phyloP scores from a whole-genome alignment of 2,329 filamentous ascomycete species.

The Epichloe amarillans region DNA sequence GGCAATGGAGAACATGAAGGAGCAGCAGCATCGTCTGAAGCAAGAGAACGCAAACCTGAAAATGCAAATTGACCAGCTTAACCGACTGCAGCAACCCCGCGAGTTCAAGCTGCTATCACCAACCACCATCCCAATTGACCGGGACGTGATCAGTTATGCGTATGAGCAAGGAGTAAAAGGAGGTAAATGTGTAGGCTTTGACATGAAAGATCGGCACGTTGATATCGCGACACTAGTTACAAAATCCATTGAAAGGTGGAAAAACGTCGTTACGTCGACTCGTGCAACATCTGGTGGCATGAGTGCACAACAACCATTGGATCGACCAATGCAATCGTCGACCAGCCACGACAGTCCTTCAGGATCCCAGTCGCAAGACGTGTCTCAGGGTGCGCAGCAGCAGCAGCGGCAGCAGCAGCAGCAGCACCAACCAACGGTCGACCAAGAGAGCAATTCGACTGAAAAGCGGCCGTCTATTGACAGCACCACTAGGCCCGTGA shows the following conservation, averaged over 20 bases:
- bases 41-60: slow-evolving; percentile 46
- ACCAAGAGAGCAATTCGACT: background rate
- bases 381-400: slow-evolving; percentile 13
- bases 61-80: slow-evolving; percentile 45
- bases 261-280: slow-evolving; percentile 41
- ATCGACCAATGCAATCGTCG: slow-evolving; percentile 17
- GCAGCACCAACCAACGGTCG: slow-evolving; percentile 1
- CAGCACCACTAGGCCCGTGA: slow-evolving; percentile 22
- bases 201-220: slow-evolving; percentile 35
- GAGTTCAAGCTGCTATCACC: slow-evolving; percentile 43
- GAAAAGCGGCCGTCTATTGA: slow-evolving; percentile 20
- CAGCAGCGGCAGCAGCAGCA: slow-evolving; percentile 11
- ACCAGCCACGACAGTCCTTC: slow-evolving; percentile 10
- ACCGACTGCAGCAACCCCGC: slow-evolving; percentile 43
- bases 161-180: slow-evolving; percentile 32
- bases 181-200: slow-evolving; percentile 29
- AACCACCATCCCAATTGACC: slow-evolving; percentile 36
- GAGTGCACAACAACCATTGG: slow-evolving; percentile 35
- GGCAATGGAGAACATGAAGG: slow-evolving; percentile 37
- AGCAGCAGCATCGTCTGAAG: slow-evolving; percentile 34
- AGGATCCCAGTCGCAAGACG: slow-evolving; percentile 11
- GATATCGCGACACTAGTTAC: slow-evolving; percentile 39
- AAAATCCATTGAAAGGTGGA: slow-evolving; percentile 48
- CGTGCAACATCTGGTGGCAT: slow-evolving; percentile 32
- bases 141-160: slow-evolving; percentile 32